Base-by-base conservation (phyloP, 2,329 filamentous ascomycete species). In the Cordyceps javanica region DNA sequence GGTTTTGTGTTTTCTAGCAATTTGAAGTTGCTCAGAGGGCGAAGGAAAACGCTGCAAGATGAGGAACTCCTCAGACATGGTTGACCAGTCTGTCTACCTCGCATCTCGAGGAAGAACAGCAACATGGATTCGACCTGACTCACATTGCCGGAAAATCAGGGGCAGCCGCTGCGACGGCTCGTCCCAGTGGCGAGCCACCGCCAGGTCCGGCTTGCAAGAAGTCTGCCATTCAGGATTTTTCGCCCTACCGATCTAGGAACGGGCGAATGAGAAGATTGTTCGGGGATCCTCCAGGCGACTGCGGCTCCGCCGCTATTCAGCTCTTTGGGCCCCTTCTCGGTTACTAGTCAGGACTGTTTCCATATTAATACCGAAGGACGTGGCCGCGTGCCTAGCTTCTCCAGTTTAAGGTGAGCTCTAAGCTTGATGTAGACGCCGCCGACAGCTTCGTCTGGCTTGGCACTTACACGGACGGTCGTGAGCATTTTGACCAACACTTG, bases 391-490 rank as follows among this genome's bases (percentile, higher is more conserved):
- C n/a, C 46, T 21, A 25, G 44, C 21, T 38, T 50, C 46, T 38
- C 46, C 46, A 50, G 21, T 50, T 49, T 38, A 50, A 26, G 32
- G 46, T 50, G 46, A 50, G 46, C 19, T 50, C 30, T 50, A 50
- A 13, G 30, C 30, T 50, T 7, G 21, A 50, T 50, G 21, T 50
- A 50, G 46, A 36, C 16, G 9, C 9, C 19, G 6, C 46, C 46
- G 46, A 50, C 30, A 16, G 46, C 32, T 34, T 25, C 16, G 46
- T 23, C 4, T n/a, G 46, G 5, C 46, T 50, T 50, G 46, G 46
- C 46, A 50, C 30, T 50, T 50, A 38, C 46, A 50, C 32, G 30
- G 7, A 16, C n/a, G 10, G 11, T 7, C 32, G 30, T 14, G 6
- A 19, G 32, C 9, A 25, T 10, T 26, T 11, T 34, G 28, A 8